Percentiles rank a stretch among this genome's conserved stretches.
phyloP scores from a whole-genome alignment of 306 rosid genomes.

The Gleditsia sinensis region DNA sequence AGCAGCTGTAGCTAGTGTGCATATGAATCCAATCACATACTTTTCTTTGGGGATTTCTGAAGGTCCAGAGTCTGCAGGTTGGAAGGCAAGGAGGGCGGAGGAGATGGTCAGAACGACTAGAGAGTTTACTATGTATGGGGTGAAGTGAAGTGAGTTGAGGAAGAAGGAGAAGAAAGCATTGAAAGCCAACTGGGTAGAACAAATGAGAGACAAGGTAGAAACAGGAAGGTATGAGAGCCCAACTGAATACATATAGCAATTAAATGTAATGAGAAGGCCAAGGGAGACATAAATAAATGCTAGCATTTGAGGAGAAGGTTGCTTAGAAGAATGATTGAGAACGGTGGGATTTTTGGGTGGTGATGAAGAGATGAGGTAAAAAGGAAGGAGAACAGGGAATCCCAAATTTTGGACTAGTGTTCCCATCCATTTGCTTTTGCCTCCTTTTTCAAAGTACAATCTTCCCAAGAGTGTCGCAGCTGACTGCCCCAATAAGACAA shows the following conservation, averaged over 20 bases:
- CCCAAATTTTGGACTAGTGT: conserved; percentile 43
- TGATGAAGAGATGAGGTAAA: conserved; percentile 22
- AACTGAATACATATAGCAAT: conserved; percentile 37
- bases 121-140: conserved; percentile 44
- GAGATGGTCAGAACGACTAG: conserved; percentile 49
- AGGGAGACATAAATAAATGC: conserved; percentile 15
- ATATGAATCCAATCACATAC: conserved; percentile 46
- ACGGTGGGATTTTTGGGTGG: not conserved
- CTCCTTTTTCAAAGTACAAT: conserved; percentile 49
- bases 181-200: conserved; percentile 49
- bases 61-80: conserved; percentile 19
- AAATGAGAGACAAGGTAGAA: conserved; percentile 49
- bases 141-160: conserved; percentile 46
- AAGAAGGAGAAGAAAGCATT: conserved; percentile 53
- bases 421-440: conserved; percentile 53
- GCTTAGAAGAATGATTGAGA: not conserved
- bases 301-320: conserved; percentile 10
- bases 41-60: conserved; percentile 21
- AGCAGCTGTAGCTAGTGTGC: conserved; percentile 50
- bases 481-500: conserved; percentile 36
- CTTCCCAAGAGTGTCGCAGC: conserved; percentile 47
- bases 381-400: conserved; percentile 48
- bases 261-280: conserved; percentile 21
- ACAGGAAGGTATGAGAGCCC: conserved; percentile 54
- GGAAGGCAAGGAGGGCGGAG: conserved; percentile 47